Conservation (phyloP, 2,329 filamentous ascomycete genomes). For the Acrocalymma vagum region DNA sequence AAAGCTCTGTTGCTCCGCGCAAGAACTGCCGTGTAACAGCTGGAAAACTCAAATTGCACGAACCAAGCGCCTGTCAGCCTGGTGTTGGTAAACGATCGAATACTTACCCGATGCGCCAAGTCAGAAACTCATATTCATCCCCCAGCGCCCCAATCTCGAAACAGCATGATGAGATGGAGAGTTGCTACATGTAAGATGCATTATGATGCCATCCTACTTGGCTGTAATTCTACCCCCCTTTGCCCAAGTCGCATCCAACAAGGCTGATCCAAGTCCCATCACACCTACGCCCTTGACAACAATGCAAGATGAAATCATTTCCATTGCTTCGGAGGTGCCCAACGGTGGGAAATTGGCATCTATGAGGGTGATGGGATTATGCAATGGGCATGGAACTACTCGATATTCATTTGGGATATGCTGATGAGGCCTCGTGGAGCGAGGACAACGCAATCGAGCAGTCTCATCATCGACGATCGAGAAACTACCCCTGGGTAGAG, state of each 20-base stretch:
- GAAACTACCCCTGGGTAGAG: not conserved
- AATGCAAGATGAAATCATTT: not conserved
- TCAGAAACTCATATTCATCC: not conserved
- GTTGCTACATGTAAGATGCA: not conserved
- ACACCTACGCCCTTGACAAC: not conserved
- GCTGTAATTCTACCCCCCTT: not conserved
- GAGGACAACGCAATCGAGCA: not conserved
- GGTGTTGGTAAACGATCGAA: too few relatives aligned
- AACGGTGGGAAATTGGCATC: not conserved
- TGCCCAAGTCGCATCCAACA: not conserved
- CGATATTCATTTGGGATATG: not conserved
- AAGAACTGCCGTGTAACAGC: not conserved
- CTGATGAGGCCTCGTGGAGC: not conserved
- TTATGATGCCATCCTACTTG: not conserved
- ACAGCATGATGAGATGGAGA: not conserved
- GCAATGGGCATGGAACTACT: not conserved
- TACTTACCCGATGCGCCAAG: slow-evolving; percentile 2
- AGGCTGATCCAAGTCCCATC: not conserved
- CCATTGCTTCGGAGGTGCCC: not conserved
- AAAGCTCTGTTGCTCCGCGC: too few relatives aligned
- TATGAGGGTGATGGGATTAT: too few relatives aligned
- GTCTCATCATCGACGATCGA: not conserved
- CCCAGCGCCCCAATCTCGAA: not conserved
- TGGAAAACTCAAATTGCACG: not conserved
- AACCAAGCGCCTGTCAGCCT: not conserved